Evolutionary conservation across 441 rosid genomes (phyloP), one percentile per base, ranked within the genome.

Genomic region (Jatropha podagrica): DNA sequence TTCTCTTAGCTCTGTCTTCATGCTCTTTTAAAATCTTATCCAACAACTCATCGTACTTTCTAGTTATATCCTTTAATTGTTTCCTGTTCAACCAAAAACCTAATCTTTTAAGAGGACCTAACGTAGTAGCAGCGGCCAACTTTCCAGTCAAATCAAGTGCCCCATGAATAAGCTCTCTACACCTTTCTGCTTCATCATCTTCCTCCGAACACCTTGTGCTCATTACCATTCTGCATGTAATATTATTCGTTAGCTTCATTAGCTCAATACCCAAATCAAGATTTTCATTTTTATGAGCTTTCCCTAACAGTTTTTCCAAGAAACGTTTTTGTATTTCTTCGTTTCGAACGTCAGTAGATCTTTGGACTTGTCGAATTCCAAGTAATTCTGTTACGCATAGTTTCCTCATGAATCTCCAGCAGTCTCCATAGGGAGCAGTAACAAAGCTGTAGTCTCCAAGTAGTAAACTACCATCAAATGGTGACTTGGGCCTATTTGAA

Each of bases 11-110:
- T 48, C 80, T 74, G 52, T 75, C 81, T 67, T 87, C 85, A 14
- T 84, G 85, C 69, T 88, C 86, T 48, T 44, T 80, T 15, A 87
- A 40, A 65, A 84, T 52, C 61, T 66, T 83, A 37, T 88, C 90
- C 41, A 85, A 52, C 80, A 82, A 69, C 17, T 71, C 80, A 77
- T 86, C 85, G 10, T 26, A 78, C 54, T 67, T 81, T 55, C 63
- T 15, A 2, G 71, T 74, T 69, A 77, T 76, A 60, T 78, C 83
- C 76, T 68, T 65, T 1, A 75, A 64, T 63, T 79, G 74, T 56
- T 79, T 81, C 74, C 80, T 79, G 68, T 64, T 77, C 18, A 81
- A 67, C 67, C 81, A 81, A 54, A 68, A 70, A 41, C 82, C 85
- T 0, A 79, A 6, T 51, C 54, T 80, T 74, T 71, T 83, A 60